Evolutionary conservation across 352 stramenopile species (phyloP).

Genomic region (Globisporangium echinulatum): DNA sequence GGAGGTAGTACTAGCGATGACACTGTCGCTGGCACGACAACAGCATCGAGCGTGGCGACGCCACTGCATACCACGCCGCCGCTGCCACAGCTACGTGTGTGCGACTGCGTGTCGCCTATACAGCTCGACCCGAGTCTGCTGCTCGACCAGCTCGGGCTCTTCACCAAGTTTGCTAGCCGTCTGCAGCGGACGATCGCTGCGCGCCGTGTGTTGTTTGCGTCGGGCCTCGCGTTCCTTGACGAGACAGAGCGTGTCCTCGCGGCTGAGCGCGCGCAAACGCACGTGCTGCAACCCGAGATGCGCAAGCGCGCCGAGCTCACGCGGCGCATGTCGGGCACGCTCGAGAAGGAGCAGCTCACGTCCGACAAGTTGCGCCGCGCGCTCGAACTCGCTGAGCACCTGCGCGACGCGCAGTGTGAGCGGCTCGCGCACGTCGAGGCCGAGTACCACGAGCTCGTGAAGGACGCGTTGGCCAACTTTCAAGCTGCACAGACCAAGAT

Average conservation of each 20-base stretch:
- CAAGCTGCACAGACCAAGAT: conserved; percentile 18
- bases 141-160: conserved; percentile 46
- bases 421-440: conserved; percentile 32
- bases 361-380: conserved; percentile 38
- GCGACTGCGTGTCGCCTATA: conserved; percentile 10
- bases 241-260: conserved; percentile 42
- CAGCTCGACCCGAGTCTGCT: conserved; percentile 41
- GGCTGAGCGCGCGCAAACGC: conserved; percentile 39
- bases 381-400: conserved; percentile 37
- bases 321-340: conserved; percentile 47
- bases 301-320: conserved; percentile 30
- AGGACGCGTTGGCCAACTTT: conserved; percentile 25
- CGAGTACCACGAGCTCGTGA: conserved; percentile 50
- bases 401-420: conserved; percentile 28
- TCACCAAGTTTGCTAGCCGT: conserved; percentile 22
- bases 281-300: conserved; percentile 47
- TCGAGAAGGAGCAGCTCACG: conserved; percentile 51
- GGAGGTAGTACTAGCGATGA: too few relatives aligned
- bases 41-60: neutral
- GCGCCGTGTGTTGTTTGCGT: conserved; percentile 26
- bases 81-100: neutral
- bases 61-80: neutral
- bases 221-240: conserved; percentile 46
- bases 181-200: conserved; percentile 23
- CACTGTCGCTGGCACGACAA: neutral